These are phyloP conservation scores for Penicillium verrucosum DNA, from an alignment of 2,329 filamentous ascomycete species.

Conservation along the genomic window DNA sequence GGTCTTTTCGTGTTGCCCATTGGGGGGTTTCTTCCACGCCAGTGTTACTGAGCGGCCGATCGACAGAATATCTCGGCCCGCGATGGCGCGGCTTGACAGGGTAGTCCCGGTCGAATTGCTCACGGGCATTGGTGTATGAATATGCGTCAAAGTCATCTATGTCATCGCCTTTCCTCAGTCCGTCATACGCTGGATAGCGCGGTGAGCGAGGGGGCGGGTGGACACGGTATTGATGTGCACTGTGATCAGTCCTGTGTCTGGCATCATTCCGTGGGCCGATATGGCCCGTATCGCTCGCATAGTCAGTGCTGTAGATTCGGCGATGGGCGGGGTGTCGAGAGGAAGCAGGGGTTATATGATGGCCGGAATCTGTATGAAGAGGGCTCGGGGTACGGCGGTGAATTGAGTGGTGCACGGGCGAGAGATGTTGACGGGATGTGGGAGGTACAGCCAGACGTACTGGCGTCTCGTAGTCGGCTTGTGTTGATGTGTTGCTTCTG, in stretches of 20 bases:
- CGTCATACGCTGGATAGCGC: constrained; percentile 30
- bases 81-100: constrained; percentile 35
- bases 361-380: constrained; percentile 30
- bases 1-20: constrained; percentile 26
- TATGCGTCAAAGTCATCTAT: constrained; percentile 44
- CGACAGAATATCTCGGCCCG: constrained; percentile 22
- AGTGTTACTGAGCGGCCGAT: constrained; percentile 41
- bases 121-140: constrained; percentile 47
- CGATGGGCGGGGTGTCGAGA: constrained; percentile 29
- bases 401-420: constrained; percentile 29
- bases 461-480: constrained; percentile 27
- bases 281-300: constrained; percentile 37
- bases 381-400: constrained; percentile 35
- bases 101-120: constrained; percentile 48
- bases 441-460: constrained; percentile 30
- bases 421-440: constrained; percentile 18
- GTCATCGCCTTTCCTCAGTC: constrained; percentile 34
- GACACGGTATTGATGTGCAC: constrained; percentile 20
- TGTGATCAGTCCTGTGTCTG: constrained; percentile 22
- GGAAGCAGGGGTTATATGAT: constrained; percentile 35
- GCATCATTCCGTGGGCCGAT: constrained; percentile 22
- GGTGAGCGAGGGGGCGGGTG: constrained; percentile 25
- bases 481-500: constrained; percentile 36
- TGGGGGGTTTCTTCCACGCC: constrained; percentile 35
- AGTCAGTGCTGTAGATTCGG: constrained; percentile 34